A percentile compares a stretch with the other conserved stretches of the same genome.
Conservation (phyloP, 345 rosid species). For the Psidium guajava region DNA sequence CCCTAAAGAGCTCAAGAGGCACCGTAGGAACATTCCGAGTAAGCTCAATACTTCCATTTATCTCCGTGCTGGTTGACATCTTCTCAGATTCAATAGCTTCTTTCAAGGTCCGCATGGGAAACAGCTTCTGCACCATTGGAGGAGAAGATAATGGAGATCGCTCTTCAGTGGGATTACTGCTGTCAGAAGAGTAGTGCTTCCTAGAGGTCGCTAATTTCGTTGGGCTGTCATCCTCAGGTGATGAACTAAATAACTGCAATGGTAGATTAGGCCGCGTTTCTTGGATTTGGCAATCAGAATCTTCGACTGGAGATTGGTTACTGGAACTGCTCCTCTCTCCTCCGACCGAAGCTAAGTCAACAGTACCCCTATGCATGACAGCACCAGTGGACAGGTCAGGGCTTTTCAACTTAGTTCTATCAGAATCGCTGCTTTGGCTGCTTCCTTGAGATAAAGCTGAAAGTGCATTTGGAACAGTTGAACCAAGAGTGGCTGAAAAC, state of each 20-base stretch:
- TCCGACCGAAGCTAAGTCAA: conserved; percentile 34
- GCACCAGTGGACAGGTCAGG: conserved; percentile 26
- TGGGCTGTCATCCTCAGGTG: conserved; percentile 59
- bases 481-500: conserved; percentile 54
- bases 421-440: conserved; percentile 50
- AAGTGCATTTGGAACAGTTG: conserved; percentile 52
- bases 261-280: conserved; percentile 52
- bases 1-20: conserved; percentile 73
- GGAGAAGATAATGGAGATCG: conserved; percentile 81
- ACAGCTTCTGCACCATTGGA: conserved; percentile 58
- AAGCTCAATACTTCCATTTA: conserved; percentile 26
- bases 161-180: conserved; percentile 76
- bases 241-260: conserved; percentile 67
- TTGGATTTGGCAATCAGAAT: conserved; percentile 56
- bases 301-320: conserved; percentile 61
- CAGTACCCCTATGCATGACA: conserved; percentile 26
- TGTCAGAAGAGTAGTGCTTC: conserved; percentile 83
- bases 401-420: conserved; percentile 28
- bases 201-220: conserved; percentile 56
- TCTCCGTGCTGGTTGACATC: conserved; percentile 22
- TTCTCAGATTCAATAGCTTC: conserved; percentile 47
- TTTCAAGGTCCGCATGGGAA: conserved; percentile 58
- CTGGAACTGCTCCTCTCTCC: conserved; percentile 67
- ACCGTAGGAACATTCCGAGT: conserved; percentile 21
- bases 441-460: conserved; percentile 49